Conservation (phyloP, 225 moss, liverwort and hornwort species). For the Pseudisothecium myosuroides region DNA sequence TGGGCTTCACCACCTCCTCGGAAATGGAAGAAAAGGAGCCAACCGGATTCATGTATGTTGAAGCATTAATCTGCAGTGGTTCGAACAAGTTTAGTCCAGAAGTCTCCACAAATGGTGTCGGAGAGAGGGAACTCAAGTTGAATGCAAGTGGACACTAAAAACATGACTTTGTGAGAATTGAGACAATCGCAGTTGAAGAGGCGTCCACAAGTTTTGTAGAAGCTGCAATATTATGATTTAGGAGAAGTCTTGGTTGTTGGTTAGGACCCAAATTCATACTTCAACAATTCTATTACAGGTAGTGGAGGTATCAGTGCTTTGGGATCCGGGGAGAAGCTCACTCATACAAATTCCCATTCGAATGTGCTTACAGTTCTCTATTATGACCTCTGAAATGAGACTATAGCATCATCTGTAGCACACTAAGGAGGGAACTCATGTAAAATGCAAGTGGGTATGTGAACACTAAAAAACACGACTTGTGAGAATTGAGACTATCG, state of each 20-base stretch:
- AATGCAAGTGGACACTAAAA: background rate
- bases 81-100: background rate
- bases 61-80: background rate
- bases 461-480: no score
- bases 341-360: no score
- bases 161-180: background rate
- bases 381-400: no score
- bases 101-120: background rate
- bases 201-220: background rate
- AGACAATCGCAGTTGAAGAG: background rate
- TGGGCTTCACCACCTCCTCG: background rate
- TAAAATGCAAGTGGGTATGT: background rate
- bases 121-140: background rate
- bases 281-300: background rate
- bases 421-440: background rate
- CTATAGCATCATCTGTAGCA: no score
- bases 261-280: background rate
- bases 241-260: no score
- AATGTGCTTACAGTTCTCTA: background rate
- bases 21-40: background rate
- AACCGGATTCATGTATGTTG: background rate
- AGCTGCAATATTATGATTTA: background rate
- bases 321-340: background rate
- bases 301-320: no score
- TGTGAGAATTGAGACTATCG: background rate